A percentile compares a stretch with the other conserved stretches of the same genome.
phyloP scores from a whole-genome alignment of 345 rosid species.

The Eucalyptus leucophloia region DNA sequence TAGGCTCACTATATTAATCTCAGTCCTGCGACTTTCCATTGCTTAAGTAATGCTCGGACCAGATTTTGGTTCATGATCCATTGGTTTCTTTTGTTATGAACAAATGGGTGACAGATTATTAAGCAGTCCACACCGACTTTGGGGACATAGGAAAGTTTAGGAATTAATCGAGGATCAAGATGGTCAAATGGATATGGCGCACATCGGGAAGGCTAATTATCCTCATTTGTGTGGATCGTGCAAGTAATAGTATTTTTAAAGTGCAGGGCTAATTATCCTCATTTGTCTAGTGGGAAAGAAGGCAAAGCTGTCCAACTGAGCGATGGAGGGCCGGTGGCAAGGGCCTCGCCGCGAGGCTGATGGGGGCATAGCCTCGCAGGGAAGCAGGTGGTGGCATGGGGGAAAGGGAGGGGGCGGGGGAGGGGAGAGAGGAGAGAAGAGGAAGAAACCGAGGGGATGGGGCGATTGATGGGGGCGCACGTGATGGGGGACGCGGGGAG shows the following conservation, averaged over 20 bases:
- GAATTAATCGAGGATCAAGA: neutral
- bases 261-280: neutral
- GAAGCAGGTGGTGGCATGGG: too few species aligned
- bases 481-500: too few species aligned
- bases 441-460: too few species aligned
- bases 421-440: too few species aligned
- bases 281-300: neutral
- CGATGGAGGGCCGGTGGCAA: too few species aligned
- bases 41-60: neutral
- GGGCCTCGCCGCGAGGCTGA: too few species aligned
- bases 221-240: neutral
- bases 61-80: neutral
- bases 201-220: neutral
- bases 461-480: too few species aligned
- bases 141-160: neutral
- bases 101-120: neutral
- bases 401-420: too few species aligned
- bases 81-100: neutral
- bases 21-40: neutral
- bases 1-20: neutral
- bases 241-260: neutral
- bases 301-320: neutral
- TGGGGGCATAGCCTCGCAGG: too few species aligned
- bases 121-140: neutral
- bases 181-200: neutral